Conservation (phyloP, 768 basidiomycete species). For the Neoboletus magnificus region DNA sequence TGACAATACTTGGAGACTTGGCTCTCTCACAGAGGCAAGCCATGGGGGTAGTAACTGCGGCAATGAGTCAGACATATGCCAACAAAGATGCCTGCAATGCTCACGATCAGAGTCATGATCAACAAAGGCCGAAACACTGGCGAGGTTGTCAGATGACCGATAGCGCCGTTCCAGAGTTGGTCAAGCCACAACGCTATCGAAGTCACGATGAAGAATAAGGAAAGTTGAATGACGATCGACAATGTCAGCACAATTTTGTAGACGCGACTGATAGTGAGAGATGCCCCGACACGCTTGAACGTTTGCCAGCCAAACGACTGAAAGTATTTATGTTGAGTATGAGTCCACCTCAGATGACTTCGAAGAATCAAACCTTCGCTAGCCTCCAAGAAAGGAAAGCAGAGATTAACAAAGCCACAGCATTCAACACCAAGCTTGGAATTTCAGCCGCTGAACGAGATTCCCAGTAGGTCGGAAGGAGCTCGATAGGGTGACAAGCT, state of each 20-base stretch:
- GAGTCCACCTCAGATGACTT: no score
- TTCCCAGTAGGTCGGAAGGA: constrained; percentile 66
- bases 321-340: not conserved
- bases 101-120: constrained; percentile 56
- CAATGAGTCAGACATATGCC: not conserved
- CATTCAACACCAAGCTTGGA: constrained; percentile 60
- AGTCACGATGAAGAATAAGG: constrained; percentile 70
- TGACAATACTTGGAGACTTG: not conserved
- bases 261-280: constrained; percentile 55
- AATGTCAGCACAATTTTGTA: constrained; percentile 71
- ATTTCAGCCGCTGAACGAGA: constrained; percentile 59
- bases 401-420: constrained; percentile 56
- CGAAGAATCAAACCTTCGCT: constrained; percentile 50
- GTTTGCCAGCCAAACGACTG: constrained; percentile 84
- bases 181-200: constrained; percentile 77
- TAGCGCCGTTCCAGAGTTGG: constrained; percentile 63
- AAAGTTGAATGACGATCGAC: constrained; percentile 72
- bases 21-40: constrained; percentile 50
- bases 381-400: constrained; percentile 69
- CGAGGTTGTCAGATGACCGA: constrained; percentile 50
- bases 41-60: constrained; percentile 63
- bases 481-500: constrained; percentile 52
- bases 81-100: constrained; percentile 26
- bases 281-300: constrained; percentile 71
- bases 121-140: constrained; percentile 53